Base-by-base conservation (phyloP, 2,329 filamentous ascomycete genomes). In the Sphaerulina populicola region DNA sequence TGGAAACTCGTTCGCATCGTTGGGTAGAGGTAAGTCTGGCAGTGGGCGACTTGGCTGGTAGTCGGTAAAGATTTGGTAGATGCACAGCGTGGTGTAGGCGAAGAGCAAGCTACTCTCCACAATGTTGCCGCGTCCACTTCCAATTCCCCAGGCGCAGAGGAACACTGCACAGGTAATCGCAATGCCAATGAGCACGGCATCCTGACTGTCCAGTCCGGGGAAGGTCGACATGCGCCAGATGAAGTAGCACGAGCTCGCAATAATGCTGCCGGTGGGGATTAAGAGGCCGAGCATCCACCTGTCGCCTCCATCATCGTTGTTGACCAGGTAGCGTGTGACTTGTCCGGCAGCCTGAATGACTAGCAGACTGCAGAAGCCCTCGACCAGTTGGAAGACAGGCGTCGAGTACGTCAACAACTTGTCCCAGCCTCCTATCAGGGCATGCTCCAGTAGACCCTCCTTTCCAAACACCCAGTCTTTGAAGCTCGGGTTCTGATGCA, bases 41-140 rank as follows among this genome's bases (percentile, higher is more conserved):
- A 69, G 30, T 15, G 60, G 56, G 12, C 78, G 70, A 4, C 86
- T 90, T 2, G 93, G 89, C 60, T 91, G 81, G 71, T 97, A 97
- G 71, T 98, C 93, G 63, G 93, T 98, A 70, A 97, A 97, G 69
- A 97, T 97, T 70, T 98, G 93, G 72, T 97, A 98, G 65, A 97
- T 86, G 74, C 91, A 97, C 56, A 98, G 83, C n/a, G 95, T 93
- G 55, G 96, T 82, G 70, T 98, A 98, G 64, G 93, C 91, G 66
- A 98, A 97, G 27, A 98, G 78, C 9, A 98, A 75, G 18, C 91
- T 95, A 60, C 88, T 94, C 71, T 98, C 91, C 49, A 97, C 86
- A 2, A 91, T 88, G 64, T 95, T 98, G 55, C 93, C 93, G 62
- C 90, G 83, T 1, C 91, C 91, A 63, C 88, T 95, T 55, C 86